phyloP scores from a whole-genome alignment of 1,139 yeast genomes.

The Sugiyamaella castrensis region DNA sequence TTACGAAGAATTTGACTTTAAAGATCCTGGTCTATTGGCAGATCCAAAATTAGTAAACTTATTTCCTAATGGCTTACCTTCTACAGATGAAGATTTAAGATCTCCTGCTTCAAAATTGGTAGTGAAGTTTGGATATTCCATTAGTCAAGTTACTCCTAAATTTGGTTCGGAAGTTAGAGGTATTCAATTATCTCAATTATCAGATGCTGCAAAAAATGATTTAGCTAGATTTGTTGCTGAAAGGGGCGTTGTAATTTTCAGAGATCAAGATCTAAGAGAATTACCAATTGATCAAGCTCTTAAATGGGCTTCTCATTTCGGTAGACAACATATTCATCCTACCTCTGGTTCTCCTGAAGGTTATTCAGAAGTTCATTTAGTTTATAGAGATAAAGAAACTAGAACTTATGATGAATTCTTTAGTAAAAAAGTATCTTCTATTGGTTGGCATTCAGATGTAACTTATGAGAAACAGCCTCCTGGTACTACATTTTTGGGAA shows the following conservation, averaged over 20 bases:
- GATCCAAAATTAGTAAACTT: slow-evolving; percentile 35
- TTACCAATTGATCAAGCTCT: slow-evolving; percentile 50
- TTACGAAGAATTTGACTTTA: slow-evolving; percentile 36
- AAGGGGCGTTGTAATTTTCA: slow-evolving; percentile 64
- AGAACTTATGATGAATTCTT: slow-evolving; percentile 23
- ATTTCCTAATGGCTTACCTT: slow-evolving; percentile 27
- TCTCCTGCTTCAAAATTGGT: slow-evolving; percentile 15
- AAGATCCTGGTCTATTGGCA: slow-evolving; percentile 38
- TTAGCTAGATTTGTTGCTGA: slow-evolving; percentile 62
- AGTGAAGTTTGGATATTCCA: slow-evolving; percentile 22
- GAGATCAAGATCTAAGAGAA: slow-evolving; percentile 61
- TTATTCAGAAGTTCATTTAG: slow-evolving; percentile 62
- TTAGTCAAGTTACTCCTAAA: slow-evolving; percentile 47
- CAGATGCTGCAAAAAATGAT: slow-evolving; percentile 55
- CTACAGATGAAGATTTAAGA: slow-evolving; percentile 15
- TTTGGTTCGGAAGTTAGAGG: slow-evolving; percentile 61
- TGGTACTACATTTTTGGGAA: slow-evolving; percentile 53
- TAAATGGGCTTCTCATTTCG: slow-evolving; percentile 52
- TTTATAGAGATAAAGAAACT: slow-evolving; percentile 35
- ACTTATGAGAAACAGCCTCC: slow-evolving; percentile 62
- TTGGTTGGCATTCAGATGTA: slow-evolving; percentile 59
- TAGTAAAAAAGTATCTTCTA: slow-evolving; percentile 35
- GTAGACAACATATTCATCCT: slow-evolving; percentile 63
- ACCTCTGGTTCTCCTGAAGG: slow-evolving; percentile 64
- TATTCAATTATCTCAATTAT: slow-evolving; percentile 53